Evolutionary conservation across 1,139 yeast genomes (phyloP).

Genomic region (Geotrichum histeridarum): DNA sequence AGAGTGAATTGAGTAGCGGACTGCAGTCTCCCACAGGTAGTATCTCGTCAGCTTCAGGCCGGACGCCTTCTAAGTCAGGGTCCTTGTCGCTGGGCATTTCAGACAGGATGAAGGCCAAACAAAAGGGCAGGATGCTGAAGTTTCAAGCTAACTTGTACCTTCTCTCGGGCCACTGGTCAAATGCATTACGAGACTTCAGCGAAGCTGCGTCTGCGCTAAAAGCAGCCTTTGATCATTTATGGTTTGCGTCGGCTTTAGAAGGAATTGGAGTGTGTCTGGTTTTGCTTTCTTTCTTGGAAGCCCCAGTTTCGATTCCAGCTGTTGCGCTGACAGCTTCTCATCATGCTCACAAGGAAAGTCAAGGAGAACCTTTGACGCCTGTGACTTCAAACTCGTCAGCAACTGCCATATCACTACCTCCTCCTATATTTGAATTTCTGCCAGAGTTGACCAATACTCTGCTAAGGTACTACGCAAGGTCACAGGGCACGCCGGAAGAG

Average conservation of each 20-base stretch:
- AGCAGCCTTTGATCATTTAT: constrained; percentile 65
- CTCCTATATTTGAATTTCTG: constrained; percentile 46
- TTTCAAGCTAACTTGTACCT: constrained; percentile 70
- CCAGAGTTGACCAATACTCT: constrained; percentile 48
- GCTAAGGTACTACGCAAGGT: constrained; percentile 54
- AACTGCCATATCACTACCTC: constrained; percentile 22
- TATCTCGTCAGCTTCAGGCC: background rate
- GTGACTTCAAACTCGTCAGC: constrained; percentile 27
- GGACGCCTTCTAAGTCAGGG: constrained; percentile 28
- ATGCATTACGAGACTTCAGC: constrained; percentile 64
- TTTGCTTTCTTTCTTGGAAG: constrained; percentile 54
- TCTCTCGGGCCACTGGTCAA: constrained; percentile 69
- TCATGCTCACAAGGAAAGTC: background rate
- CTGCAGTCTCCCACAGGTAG: constrained; percentile 7
- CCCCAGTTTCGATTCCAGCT: constrained; percentile 58
- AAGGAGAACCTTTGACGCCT: constrained; percentile 13
- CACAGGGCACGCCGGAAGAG: constrained; percentile 61
- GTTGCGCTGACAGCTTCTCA: constrained; percentile 31
- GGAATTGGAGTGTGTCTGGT: constrained; percentile 66
- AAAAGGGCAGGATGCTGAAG: constrained; percentile 70
- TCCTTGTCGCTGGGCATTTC: constrained; percentile 39
- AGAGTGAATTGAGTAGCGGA: constrained; percentile 8
- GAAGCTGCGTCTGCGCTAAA: constrained; percentile 63
- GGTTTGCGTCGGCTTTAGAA: constrained; percentile 86
- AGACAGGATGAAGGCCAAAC: constrained; percentile 52